Evolutionary conservation across 768 basidiomycete species (phyloP).

Genomic region (Calocera viscosa): DNA sequence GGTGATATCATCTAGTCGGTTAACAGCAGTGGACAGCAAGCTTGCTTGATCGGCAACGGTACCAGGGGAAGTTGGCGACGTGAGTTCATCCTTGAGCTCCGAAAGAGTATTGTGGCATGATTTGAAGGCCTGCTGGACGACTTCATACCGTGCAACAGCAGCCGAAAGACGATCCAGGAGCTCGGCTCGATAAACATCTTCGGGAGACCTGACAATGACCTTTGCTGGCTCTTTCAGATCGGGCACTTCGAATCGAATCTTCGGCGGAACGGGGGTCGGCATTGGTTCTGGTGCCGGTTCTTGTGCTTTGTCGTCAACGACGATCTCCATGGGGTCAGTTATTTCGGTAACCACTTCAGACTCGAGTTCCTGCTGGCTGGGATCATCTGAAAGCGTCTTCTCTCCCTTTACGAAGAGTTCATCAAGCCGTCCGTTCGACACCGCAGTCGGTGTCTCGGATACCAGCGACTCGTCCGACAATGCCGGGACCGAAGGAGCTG

Average conservation of each 20-base stretch:
- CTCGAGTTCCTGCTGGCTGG: no score
- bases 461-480: background rate
- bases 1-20: slow-evolving; percentile 56
- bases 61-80: background rate
- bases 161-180: background rate
- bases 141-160: background rate
- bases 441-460: background rate
- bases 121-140: background rate
- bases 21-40: slow-evolving; percentile 41
- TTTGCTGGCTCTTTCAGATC: background rate
- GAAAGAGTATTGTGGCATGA: background rate
- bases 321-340: no score
- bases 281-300: no score
- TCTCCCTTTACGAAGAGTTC: background rate
- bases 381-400: no score
- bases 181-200: background rate
- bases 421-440: background rate
- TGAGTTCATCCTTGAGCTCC: background rate
- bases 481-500: background rate
- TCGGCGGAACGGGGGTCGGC: no score
- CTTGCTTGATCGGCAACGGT: background rate
- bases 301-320: no score
- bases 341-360: no score
- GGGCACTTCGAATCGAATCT: background rate
- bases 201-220: background rate